Conservation (phyloP, 257 asterid species). For the Ocimum tenuiflorum region DNA sequence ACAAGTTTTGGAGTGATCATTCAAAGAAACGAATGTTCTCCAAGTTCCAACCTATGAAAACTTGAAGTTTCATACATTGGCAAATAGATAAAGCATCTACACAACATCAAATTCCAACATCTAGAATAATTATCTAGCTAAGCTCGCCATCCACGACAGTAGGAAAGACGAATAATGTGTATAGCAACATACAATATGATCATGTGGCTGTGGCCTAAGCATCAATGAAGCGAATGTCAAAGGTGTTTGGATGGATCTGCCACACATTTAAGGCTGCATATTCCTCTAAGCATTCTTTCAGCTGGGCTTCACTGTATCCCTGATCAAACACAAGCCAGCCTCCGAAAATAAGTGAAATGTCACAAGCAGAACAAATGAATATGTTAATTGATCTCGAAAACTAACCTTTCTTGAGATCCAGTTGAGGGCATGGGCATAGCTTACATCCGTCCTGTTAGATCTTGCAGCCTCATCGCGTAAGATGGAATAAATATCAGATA, state of each 20-base stretch:
- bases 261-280: slow-evolving; percentile 94
- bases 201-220: background rate
- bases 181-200: too few relatives aligned
- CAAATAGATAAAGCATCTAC: too few relatives aligned
- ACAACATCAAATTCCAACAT: too few relatives aligned
- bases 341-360: too few relatives aligned
- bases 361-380: background rate
- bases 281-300: slow-evolving; percentile 92
- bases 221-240: slow-evolving; percentile 54
- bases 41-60: too few relatives aligned
- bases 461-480: slow-evolving; percentile 95
- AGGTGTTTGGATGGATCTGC: slow-evolving; percentile 97
- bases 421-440: slow-evolving; percentile 93
- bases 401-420: slow-evolving; percentile 98
- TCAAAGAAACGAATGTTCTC: too few relatives aligned
- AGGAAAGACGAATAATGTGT: too few relatives aligned
- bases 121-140: too few relatives aligned
- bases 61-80: too few relatives aligned
- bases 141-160: too few relatives aligned
- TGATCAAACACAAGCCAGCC: slow-evolving; percentile 31
- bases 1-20: too few relatives aligned
- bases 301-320: slow-evolving; percentile 98
- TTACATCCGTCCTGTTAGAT: slow-evolving; percentile 65
- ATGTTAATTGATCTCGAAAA: background rate
- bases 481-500: slow-evolving; percentile 92